These are phyloP conservation scores for Parastagonospora nodorum DNA, from an alignment of 2,329 filamentous ascomycete genomes.

Conservation along the genomic window DNA sequence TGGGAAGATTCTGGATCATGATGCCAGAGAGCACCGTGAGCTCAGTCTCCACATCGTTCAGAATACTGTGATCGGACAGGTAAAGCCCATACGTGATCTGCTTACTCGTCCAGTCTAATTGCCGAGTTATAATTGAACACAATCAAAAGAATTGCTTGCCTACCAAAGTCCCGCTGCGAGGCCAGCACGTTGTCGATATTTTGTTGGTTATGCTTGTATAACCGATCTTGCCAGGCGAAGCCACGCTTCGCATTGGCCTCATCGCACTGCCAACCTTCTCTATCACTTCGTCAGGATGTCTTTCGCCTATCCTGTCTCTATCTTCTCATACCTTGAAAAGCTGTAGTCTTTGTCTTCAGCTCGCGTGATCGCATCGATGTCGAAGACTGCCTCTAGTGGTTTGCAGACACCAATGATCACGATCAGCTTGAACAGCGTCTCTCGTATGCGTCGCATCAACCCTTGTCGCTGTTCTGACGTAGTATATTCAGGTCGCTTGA, in stretches of 20 bases:
- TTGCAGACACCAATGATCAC: constrained; percentile 65
- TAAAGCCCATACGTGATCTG: constrained; percentile 65
- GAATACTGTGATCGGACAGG: constrained; percentile 60
- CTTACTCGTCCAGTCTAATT: constrained; percentile 54
- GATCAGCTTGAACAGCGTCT: constrained; percentile 64
- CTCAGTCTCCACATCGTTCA: constrained; percentile 61
- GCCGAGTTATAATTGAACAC: neutral
- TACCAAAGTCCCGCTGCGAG: constrained; percentile 54
- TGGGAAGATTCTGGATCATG: constrained; percentile 62
- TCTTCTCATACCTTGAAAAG: constrained; percentile 49
- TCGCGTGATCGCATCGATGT: constrained; percentile 58
- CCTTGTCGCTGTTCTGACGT: constrained; percentile 52
- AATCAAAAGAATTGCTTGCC: neutral
- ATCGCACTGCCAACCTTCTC: constrained; percentile 63
- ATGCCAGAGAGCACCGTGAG: constrained; percentile 60
- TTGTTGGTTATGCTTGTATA: constrained; percentile 59
- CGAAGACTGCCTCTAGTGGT: constrained; percentile 63
- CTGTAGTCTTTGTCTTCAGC: constrained; percentile 64
- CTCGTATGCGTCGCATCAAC: constrained; percentile 59
- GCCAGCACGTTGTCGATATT: constrained; percentile 47
- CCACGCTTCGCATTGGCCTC: constrained; percentile 60
- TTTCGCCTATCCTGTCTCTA: neutral
- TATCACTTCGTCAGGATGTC: constrained; percentile 10
- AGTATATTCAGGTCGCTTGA: constrained; percentile 53
- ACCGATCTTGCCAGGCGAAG: constrained; percentile 60